phyloP scores from a whole-genome alignment of 2,329 filamentous ascomycete genomes.

The Aspergillus pseudotamarii region DNA sequence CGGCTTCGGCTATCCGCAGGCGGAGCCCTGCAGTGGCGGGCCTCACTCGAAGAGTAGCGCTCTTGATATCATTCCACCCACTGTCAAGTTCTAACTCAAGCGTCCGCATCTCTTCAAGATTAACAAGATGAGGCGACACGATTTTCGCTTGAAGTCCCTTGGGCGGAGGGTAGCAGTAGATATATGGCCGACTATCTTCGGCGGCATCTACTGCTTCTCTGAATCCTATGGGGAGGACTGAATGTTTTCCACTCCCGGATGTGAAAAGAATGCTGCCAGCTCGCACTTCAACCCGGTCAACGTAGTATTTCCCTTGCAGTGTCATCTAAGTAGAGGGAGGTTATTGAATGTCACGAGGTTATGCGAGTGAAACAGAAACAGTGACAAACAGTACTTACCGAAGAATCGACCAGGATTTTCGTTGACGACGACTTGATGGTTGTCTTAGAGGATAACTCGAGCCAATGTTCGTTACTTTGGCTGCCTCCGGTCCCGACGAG shows the following conservation, averaged over 20 bases:
- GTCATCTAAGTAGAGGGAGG: conserved; percentile 31
- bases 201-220: conserved; percentile 36
- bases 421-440: conserved; percentile 60
- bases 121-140: conserved; percentile 68
- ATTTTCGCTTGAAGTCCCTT: conserved; percentile 71
- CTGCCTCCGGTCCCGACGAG: conserved; percentile 55
- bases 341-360: background rate
- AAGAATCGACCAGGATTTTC: conserved; percentile 53
- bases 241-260: conserved; percentile 31
- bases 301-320: conserved; percentile 69
- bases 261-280: conserved; percentile 44
- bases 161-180: conserved; percentile 73
- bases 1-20: conserved; percentile 56
- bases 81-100: conserved; percentile 73
- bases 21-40: conserved; percentile 64
- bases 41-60: conserved; percentile 55
- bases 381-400: conserved; percentile 36
- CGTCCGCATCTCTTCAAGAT: conserved; percentile 76
- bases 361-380: conserved; percentile 17
- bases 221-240: conserved; percentile 38
- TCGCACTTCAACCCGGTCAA: conserved; percentile 70
- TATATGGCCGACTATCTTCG: conserved; percentile 58
- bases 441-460: conserved; percentile 54
- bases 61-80: conserved; percentile 70
- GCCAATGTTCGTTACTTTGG: conserved; percentile 67